Percentiles rank a stretch among this genome's conserved stretches.
phyloP scores from a whole-genome alignment of 805 yeast species.

The Lipomyces starkeyi region DNA sequence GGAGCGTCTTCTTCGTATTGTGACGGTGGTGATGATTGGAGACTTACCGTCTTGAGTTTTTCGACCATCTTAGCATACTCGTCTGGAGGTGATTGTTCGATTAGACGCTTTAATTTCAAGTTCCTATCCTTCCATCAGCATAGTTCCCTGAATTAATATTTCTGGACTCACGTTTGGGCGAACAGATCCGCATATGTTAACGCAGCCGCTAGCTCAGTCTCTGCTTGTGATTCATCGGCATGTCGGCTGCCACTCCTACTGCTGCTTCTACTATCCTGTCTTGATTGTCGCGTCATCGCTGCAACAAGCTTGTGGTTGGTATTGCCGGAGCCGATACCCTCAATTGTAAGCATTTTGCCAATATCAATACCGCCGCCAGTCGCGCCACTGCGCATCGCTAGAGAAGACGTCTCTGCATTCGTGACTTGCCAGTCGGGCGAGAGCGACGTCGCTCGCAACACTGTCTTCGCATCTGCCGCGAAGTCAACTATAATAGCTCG shows the following conservation, averaged over 20 bases:
- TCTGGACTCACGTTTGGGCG: slow-evolving; percentile 20
- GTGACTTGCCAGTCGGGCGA: slow-evolving; percentile 50
- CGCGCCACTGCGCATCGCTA: slow-evolving; percentile 27
- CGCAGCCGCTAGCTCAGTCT: slow-evolving; percentile 19
- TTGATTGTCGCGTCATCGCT: not conserved
- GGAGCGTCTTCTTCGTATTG: not conserved
- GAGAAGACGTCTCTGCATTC: slow-evolving; percentile 37
- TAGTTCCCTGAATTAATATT: not conserved
- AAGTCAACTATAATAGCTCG: slow-evolving; percentile 47
- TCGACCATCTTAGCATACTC: slow-evolving; percentile 9
- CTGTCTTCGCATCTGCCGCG: slow-evolving; percentile 44
- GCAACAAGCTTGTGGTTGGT: slow-evolving; percentile 12
- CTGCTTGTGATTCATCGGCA: slow-evolving; percentile 14
- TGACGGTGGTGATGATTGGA: not conserved
- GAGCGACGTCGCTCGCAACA: slow-evolving; percentile 45
- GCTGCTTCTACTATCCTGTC: slow-evolving; percentile 1
- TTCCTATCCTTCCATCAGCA: slow-evolving; percentile 10
- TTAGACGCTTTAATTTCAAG: slow-evolving; percentile 4
- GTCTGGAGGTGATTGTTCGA: slow-evolving; percentile 19
- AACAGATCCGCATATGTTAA: slow-evolving; percentile 23
- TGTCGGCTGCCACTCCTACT: slow-evolving; percentile 2
- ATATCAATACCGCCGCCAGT: slow-evolving; percentile 14
- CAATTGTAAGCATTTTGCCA: slow-evolving; percentile 34
- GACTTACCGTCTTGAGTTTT: not conserved
- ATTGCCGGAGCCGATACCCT: slow-evolving; percentile 34